Conservation (phyloP, 2,329 filamentous ascomycete species). For the Blastomyces silverae region DNA sequence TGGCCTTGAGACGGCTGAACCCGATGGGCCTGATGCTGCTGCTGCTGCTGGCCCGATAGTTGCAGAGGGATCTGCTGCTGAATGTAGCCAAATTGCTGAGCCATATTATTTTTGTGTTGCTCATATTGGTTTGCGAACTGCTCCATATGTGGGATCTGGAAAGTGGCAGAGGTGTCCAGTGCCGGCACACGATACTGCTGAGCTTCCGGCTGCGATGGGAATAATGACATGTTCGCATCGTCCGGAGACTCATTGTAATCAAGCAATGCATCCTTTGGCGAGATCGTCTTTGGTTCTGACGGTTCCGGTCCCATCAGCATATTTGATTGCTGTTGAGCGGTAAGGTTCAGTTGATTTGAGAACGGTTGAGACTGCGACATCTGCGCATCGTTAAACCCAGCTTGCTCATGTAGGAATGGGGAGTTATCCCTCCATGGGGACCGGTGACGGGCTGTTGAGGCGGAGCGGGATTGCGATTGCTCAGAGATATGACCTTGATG, state of each 20-base stretch:
- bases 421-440: slow-evolving; percentile 77
- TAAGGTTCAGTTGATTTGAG: slow-evolving; percentile 33
- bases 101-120: slow-evolving; percentile 8
- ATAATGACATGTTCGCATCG: slow-evolving; percentile 61
- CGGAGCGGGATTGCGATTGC: slow-evolving; percentile 51
- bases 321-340: slow-evolving; percentile 22
- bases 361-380: slow-evolving; percentile 36
- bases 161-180: slow-evolving; percentile 31
- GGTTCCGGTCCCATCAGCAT: slow-evolving; percentile 24
- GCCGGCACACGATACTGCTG: slow-evolving; percentile 20
- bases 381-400: slow-evolving; percentile 37
- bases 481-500: slow-evolving; percentile 65
- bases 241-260: slow-evolving; percentile 74
- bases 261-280: slow-evolving; percentile 82
- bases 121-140: slow-evolving; percentile 16
- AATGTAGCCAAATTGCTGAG: slow-evolving; percentile 23
- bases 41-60: slow-evolving; percentile 18
- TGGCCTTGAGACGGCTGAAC: slow-evolving; percentile 22
- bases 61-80: slow-evolving; percentile 21
- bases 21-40: slow-evolving; percentile 24
- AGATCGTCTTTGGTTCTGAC: slow-evolving; percentile 71
- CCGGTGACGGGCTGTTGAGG: slow-evolving; percentile 53
- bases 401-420: slow-evolving; percentile 48
- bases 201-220: slow-evolving; percentile 54
- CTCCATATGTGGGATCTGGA: slow-evolving; percentile 29